Base-by-base conservation (phyloP, 1,284 basidiomycete genomes). In the Apiotrichum veenhuisii region DNA sequence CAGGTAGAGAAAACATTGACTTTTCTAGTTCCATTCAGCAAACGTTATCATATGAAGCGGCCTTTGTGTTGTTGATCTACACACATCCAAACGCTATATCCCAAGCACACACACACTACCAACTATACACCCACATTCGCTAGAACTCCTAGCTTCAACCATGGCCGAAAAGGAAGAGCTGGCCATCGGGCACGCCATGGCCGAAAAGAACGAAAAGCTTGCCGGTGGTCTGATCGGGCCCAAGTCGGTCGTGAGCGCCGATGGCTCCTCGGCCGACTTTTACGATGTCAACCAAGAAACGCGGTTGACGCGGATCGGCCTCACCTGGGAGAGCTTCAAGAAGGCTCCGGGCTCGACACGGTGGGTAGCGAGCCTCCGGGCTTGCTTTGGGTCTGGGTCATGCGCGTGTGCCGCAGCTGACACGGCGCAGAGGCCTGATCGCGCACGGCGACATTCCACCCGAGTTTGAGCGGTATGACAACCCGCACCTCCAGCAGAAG, bases 221-320 rank as follows among this genome's bases (percentile, higher is more conserved):
- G n/a, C n/a, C n/a, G n/a, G n/a, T n/a, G n/a, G n/a, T n/a, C n/a
- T n/a, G n/a, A n/a, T n/a, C 15, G 14, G 14, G 11, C 26, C 26
- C 18, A 22, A 41, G 11, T 46, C 44, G 5, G 44, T 46, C 44
- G 27, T 18, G 3, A 37, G n/a, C 27, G 9, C 12, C 30, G 46
- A 48, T 20, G 22, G 33, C 33, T 26, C 27, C 15, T 44, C 43
- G 10, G 11, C 30, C 30, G 23, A 48, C 27, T 42, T 63, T 53
- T 80, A 79, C 57, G 77, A 79, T 61, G 78, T 78, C 2, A 65
- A 62, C 41, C 63, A 75, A 58, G 79, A 80, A 67, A 65, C 59
- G 11, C 43, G 66, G 37, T 57, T 55, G 61, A 80, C 79, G 2
- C 68, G 78, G 4, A 56, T 73, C 8, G 79, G 79, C 51, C 62